Evolutionary conservation across 106 monocot genomes (phyloP), one percentile per base, ranked within the genome.

Genomic region (Gastrodia elata): DNA sequence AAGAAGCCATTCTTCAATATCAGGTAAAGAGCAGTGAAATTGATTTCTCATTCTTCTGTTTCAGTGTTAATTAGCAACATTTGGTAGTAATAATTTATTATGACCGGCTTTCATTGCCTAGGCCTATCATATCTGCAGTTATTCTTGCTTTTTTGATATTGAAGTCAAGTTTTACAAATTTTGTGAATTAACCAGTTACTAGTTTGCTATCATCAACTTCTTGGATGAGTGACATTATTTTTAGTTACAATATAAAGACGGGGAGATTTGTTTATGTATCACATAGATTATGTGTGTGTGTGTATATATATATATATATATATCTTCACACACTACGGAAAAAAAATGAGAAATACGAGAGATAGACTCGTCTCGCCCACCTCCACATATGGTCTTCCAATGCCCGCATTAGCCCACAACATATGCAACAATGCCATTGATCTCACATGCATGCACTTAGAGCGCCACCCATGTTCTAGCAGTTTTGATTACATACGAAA

Each of bases 1-100:
- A 68, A 75, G 82, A 97, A 90, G 76, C 96, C 96, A 41, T 97
- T 97, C 76, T 97, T 97, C 38, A 82, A 90, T 81, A 75, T 71
- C 37, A 74, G 89, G 96, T 97, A 88, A 73, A 14, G 42, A 68
- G 11, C 39, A 8, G 37, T 69, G 40, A 39, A 69, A 40, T 69
- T 69, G 10, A 9, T 25, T n/a, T 26, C 69, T 69, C 38, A 22
- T 68, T 39, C 13, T 40, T 8, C 2, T 40, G 8, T 18, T 18
- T 67, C 38, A 4, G 7, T 67, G 25, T 40, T 26, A 24, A 39
- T 69, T 32, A 11, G n/a, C 35, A 13, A 1, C 41, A 69, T 39
- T 40, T 25, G 6, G 9, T 20, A 20, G 8, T 9, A 13, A 18
- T 36, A 67, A 67, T 1, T 16, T 56, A 0, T 59, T 27, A 16